phyloP scores from a whole-genome alignment of 1,284 basidiomycete genomes.

The Cystobasidium pallidum region DNA sequence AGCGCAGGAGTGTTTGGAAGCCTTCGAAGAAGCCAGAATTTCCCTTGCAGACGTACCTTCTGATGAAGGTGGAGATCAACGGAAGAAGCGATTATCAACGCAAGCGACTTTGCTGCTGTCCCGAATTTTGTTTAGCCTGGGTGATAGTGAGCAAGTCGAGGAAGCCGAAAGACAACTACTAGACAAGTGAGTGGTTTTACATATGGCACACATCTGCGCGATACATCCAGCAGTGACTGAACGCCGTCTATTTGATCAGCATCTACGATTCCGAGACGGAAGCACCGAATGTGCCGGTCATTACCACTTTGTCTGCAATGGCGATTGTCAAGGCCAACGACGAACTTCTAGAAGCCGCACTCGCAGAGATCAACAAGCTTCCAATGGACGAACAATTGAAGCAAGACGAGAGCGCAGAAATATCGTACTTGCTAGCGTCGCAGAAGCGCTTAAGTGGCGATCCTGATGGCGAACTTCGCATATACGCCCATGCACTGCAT shows the following conservation, averaged over 20 bases:
- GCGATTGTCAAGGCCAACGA: conserved; percentile 78
- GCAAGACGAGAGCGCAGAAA: conserved; percentile 69
- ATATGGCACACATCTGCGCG: too few relatives aligned
- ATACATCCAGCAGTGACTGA: too few relatives aligned
- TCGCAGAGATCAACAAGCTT: conserved; percentile 75
- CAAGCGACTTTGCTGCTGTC: conserved; percentile 76
- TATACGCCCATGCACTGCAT: conserved; percentile 33
- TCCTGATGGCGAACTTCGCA: not conserved
- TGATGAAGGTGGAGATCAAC: conserved; percentile 49
- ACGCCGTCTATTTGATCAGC: conserved; percentile 37
- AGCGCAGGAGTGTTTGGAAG: conserved; percentile 66
- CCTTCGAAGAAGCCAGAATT: conserved; percentile 66
- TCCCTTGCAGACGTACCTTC: conserved; percentile 60
- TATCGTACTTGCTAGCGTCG: conserved; percentile 69
- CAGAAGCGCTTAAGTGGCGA: conserved; percentile 62
- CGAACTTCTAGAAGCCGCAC: conserved; percentile 79
- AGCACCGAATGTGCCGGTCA: conserved; percentile 73
- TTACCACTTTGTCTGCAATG: conserved; percentile 81
- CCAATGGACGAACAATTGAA: conserved; percentile 66
- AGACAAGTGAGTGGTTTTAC: conserved; percentile 68
- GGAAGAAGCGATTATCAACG: conserved; percentile 60
- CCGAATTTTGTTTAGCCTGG: conserved; percentile 78
- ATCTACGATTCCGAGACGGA: conserved; percentile 58
- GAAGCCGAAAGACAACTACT: conserved; percentile 77
- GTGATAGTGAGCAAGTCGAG: conserved; percentile 72